Conservation (phyloP, 2,329 filamentous ascomycete genomes). For the Paradendryphiella salina region DNA sequence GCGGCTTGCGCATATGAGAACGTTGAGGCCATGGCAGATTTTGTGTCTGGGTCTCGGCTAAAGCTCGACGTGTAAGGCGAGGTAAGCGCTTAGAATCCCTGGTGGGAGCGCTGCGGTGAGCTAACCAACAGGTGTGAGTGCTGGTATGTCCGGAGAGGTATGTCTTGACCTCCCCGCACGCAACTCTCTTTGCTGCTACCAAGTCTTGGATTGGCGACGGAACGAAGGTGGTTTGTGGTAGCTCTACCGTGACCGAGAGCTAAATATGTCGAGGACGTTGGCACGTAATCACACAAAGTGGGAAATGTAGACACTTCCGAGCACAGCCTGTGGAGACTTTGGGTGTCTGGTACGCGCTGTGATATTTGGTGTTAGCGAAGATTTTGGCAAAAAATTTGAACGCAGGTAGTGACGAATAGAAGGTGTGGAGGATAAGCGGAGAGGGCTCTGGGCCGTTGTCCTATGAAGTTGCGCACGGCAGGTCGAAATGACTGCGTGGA, state of each 20-base stretch:
- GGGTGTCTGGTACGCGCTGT: conserved; percentile 17
- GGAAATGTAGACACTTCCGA: conserved; percentile 13
- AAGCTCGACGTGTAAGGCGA: conserved; percentile 9
- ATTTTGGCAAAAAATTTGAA: background rate
- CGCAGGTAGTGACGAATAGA: background rate
- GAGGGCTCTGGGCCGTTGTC: conserved; percentile 1
- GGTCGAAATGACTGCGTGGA: conserved; percentile 7
- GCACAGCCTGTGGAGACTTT: conserved; percentile 10
- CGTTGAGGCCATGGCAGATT: conserved; percentile 47
- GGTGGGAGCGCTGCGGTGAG: conserved; percentile 36
- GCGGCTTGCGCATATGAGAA: conserved; percentile 98
- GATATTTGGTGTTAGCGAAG: conserved; percentile 20
- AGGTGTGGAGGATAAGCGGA: background rate
- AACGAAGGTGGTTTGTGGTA: background rate
- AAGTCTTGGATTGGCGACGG: conserved; percentile 19
- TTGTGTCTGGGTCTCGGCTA: conserved; percentile 10
- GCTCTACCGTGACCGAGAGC: conserved; percentile 15
- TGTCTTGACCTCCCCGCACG: conserved; percentile 48
- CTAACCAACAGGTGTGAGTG: conserved; percentile 37
- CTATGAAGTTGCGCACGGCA: conserved; percentile 2
- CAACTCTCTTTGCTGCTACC: conserved; percentile 23
- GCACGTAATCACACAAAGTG: conserved; percentile 8
- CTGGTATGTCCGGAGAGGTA: conserved; percentile 49
- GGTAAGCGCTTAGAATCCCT: conserved; percentile 33
- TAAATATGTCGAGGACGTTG: conserved; percentile 5